Evolutionary conservation across 805 yeast species (phyloP), one percentile per base, ranked within the genome.

Genomic region (Tetrapisispora taiwanensis): DNA sequence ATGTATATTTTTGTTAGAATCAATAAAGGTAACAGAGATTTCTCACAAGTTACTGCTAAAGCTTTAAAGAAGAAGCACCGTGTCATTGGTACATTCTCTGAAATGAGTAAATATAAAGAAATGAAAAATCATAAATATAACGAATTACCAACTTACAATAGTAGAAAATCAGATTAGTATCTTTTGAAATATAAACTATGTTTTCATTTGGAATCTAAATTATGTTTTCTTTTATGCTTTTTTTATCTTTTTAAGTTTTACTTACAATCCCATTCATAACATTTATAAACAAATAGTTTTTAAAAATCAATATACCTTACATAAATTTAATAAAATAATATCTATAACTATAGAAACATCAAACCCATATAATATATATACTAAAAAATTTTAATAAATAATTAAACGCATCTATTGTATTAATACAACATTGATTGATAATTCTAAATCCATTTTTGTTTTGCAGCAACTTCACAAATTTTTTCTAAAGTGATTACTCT

Each of bases 1-100:
- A 79, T 83, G 81, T 84, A 81, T 58, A 50, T 78, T 47, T 82
- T 84, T 60, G 69, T 81, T 12, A 69, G 67, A 53, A 45, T 74
- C 42, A 84, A 81, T 54, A 72, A 68, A 46, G 66, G 70, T 30
- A 79, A 78, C 53, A 70, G 79, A 56, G 81, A 77, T 52, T 65
- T 77, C 38, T 64, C 75, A 2, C 65, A 57, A 26, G 58, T 76
- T 33, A 70, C 69, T 41, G 63, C 53, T 17, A 55, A 53, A 30
- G 66, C 63, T 3, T 54, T 60, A 48, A 63, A 59, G 28, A 55
- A 60, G 30, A 64, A 56, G 44, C 73, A 63, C 45, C 68, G 59
- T 48, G 66, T 67, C 1, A 46, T 71, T 33, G 74, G 74, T 39
- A 66, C 60, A 43, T 58, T 70, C 41, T 60, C 64, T 33, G 63